Percentiles rank a stretch among this genome's conserved stretches.
These are phyloP conservation scores for Eucalyptus shirleyi DNA, from an alignment of 345 rosid genomes.

Conservation along the genomic window DNA sequence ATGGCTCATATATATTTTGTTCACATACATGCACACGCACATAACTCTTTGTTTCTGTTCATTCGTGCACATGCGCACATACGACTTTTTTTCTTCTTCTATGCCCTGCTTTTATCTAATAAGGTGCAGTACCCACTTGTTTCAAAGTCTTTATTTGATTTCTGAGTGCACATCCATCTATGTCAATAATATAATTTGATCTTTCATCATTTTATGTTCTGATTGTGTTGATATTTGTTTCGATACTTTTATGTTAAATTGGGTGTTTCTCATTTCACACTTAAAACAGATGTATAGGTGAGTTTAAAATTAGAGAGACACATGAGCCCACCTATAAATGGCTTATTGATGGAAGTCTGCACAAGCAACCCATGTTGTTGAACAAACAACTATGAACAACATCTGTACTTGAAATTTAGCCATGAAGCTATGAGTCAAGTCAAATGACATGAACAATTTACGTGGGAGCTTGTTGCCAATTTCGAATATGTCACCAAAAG, in stretches of 20 bases:
- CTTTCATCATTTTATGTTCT: neutral
- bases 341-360: neutral
- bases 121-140: neutral
- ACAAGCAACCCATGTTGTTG: neutral
- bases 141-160: neutral
- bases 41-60: neutral
- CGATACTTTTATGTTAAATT: neutral
- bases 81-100: neutral
- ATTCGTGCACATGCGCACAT: neutral
- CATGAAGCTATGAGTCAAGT: neutral
- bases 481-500: neutral
- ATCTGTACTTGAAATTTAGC: neutral
- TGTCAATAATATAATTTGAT: neutral
- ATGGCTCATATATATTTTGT: neutral
- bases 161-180: neutral
- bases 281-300: neutral
- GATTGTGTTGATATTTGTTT: neutral
- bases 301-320: neutral
- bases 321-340: neutral
- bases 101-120: neutral
- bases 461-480: neutral
- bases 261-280: neutral
- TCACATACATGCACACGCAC: neutral
- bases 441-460: neutral
- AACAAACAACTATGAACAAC: neutral